A percentile compares a stretch with the other conserved stretches of the same genome.
These are phyloP conservation scores for Platanthera guangdongensis DNA, from an alignment of 106 monocot species.

Conservation along the genomic window DNA sequence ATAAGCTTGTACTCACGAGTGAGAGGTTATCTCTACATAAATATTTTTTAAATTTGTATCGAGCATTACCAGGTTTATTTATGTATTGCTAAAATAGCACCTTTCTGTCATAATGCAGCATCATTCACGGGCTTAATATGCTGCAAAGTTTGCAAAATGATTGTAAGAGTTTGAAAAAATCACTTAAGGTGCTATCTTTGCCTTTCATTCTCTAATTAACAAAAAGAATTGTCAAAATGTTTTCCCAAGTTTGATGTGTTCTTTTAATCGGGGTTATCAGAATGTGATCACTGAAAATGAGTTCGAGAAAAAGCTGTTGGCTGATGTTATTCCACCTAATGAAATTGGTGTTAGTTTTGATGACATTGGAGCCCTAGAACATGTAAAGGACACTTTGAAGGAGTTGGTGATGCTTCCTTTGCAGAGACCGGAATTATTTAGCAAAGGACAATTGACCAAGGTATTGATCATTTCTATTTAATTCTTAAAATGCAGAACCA, in stretches of 20 bases:
- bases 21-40: constrained; percentile 16
- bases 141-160: constrained; percentile 53
- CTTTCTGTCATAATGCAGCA: constrained; percentile 29
- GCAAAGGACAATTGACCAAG: constrained; percentile 80
- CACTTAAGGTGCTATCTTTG: constrained; percentile 47
- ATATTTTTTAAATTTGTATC: background rate
- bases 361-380: constrained; percentile 77
- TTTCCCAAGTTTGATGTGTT: background rate
- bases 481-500: background rate
- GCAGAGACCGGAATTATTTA: constrained; percentile 70
- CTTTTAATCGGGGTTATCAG: constrained; percentile 21
- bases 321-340: constrained; percentile 79
- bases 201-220: background rate
- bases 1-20: constrained; percentile 52
- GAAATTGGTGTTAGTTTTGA: constrained; percentile 86
- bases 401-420: constrained; percentile 89
- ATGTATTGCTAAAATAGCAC: background rate
- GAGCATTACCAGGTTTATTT: background rate
- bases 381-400: constrained; percentile 76
- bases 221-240: background rate
- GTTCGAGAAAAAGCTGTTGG: constrained; percentile 84
- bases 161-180: constrained; percentile 65
- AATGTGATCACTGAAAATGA: constrained; percentile 83
- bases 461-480: constrained; percentile 15
- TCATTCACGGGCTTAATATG: constrained; percentile 50